These are phyloP conservation scores for Penicillium carneum DNA, from an alignment of 2,329 filamentous ascomycete species.

Conservation along the genomic window DNA sequence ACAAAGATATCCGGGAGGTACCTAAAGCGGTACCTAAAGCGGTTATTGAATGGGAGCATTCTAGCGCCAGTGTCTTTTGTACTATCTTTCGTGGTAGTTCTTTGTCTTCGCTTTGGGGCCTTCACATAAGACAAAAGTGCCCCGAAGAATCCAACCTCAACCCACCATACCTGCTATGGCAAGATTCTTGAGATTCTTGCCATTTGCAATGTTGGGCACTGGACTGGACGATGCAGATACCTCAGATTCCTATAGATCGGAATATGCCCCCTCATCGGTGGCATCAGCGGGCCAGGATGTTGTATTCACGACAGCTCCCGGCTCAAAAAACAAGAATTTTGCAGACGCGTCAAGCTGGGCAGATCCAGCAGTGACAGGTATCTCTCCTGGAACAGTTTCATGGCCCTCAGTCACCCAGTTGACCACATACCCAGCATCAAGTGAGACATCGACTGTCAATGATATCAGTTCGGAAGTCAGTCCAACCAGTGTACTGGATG, in stretches of 20 bases:
- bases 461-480: background rate
- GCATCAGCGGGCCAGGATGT: background rate
- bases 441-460: background rate
- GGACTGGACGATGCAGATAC: background rate
- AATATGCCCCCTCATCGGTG: background rate
- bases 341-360: background rate
- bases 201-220: background rate
- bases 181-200: background rate
- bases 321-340: background rate
- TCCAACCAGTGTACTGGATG: background rate
- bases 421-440: background rate
- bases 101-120: conserved; percentile 7
- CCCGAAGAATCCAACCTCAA: background rate
- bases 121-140: conserved; percentile 15
- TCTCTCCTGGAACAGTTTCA: background rate
- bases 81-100: background rate
- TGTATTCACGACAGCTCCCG: background rate
- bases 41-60: background rate
- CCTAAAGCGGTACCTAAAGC: background rate
- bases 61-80: conserved; percentile 1
- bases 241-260: background rate
- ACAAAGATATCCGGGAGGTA: background rate
- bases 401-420: conserved; percentile 2
- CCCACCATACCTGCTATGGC: background rate
- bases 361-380: background rate